Percentiles rank a stretch among this genome's conserved stretches.
These are phyloP conservation scores for Solanum rostratum DNA, from an alignment of 257 asterid species.

Conservation along the genomic window DNA sequence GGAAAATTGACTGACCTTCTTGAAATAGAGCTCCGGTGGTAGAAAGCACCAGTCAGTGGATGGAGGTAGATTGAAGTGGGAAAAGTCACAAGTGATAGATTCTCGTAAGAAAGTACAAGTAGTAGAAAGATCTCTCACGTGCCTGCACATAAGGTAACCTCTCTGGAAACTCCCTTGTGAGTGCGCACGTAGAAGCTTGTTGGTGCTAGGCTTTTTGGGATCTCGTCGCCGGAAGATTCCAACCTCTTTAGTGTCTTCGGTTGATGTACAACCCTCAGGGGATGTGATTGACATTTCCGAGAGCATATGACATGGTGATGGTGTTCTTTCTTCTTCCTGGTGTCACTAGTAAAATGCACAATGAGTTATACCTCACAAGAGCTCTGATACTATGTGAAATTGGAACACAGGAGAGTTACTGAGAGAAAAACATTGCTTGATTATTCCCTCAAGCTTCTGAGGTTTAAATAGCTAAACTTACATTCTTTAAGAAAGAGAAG, in stretches of 20 bases:
- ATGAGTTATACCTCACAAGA: background rate
- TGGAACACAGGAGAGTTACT: background rate
- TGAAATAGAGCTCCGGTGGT: background rate
- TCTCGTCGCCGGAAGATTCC: background rate
- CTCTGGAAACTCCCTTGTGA: background rate
- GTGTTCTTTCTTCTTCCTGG: background rate
- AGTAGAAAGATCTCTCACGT: background rate
- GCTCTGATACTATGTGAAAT: background rate
- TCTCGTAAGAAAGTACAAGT: background rate
- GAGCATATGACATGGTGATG: background rate
- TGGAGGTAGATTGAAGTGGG: background rate
- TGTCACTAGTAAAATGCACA: background rate
- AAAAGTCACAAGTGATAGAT: background rate
- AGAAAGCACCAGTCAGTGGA: background rate
- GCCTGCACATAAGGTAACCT: background rate
- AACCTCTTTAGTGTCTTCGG: background rate
- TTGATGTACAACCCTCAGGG: background rate
- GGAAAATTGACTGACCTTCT: background rate
- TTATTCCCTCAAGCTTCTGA: background rate
- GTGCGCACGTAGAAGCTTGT: background rate
- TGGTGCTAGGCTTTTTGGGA: background rate
- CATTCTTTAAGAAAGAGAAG: background rate
- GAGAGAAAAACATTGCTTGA: background rate
- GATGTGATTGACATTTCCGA: background rate
- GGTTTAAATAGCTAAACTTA: background rate